Percentiles rank a stretch among this genome's conserved stretches.
phyloP scores from a whole-genome alignment of 495 filamentous ascomycete genomes.

The Delitschia confertaspora region DNA sequence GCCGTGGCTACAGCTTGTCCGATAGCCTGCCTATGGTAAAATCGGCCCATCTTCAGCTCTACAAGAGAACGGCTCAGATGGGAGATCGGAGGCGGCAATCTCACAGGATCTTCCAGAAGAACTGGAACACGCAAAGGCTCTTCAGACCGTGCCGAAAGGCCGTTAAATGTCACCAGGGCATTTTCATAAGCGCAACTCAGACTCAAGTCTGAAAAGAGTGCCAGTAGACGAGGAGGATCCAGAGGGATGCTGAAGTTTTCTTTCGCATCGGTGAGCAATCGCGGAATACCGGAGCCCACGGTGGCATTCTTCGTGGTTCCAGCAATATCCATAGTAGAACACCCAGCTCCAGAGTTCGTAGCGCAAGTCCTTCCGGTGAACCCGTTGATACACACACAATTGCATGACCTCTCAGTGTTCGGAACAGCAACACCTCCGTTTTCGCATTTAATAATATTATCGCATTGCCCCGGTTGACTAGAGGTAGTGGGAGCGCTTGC shows the following conservation, averaged over 20 bases:
- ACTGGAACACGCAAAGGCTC: slow-evolving; percentile 6
- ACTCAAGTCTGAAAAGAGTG: slow-evolving; percentile 63
- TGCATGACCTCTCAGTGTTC: slow-evolving; percentile 52
- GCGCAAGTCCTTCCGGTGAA: slow-evolving; percentile 75
- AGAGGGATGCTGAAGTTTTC: slow-evolving; percentile 69
- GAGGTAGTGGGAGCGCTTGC: slow-evolving; percentile 1
- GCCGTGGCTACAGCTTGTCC: too few species aligned
- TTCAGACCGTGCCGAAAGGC: slow-evolving; percentile 35
- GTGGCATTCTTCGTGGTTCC: slow-evolving; percentile 55
- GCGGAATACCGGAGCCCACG: slow-evolving; percentile 66
- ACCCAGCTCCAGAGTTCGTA: slow-evolving; percentile 51
- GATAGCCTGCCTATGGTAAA: too few species aligned
- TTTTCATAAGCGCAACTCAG: slow-evolving; percentile 77
- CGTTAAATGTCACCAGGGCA: slow-evolving; percentile 72
- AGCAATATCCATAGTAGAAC: slow-evolving; percentile 55
- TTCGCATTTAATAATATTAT: slow-evolving; percentile 47
- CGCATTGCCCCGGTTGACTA: slow-evolving; percentile 16
- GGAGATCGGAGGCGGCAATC: slow-evolving; percentile 21
- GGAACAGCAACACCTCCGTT: slow-evolving; percentile 75
- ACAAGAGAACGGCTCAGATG: too few species aligned
- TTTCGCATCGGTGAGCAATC: slow-evolving; percentile 55
- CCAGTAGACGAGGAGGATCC: slow-evolving; percentile 54
- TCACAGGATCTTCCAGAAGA: not conserved
- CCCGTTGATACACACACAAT: slow-evolving; percentile 78
- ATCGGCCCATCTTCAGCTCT: too few species aligned